Conservation (phyloP, 2,329 filamentous ascomycete genomes). For the Paecilomyces niveus region DNA sequence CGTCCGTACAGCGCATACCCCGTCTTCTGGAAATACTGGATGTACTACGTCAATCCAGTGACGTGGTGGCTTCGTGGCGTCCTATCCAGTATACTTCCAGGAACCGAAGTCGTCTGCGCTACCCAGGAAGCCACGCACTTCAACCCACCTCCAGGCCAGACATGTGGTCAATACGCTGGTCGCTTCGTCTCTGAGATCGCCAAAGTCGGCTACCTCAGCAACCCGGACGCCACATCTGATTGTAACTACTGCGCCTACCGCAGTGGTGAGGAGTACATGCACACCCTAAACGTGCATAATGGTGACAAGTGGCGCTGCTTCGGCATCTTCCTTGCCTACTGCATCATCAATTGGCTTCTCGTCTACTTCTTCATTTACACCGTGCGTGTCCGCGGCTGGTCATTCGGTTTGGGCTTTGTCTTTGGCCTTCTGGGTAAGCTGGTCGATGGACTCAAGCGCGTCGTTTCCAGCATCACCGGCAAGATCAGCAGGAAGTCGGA, state of each 20-base stretch:
- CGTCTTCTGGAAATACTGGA: conserved; percentile 67
- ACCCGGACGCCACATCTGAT: conserved; percentile 49
- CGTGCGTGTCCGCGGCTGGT: conserved; percentile 63
- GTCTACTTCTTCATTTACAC: conserved; percentile 75
- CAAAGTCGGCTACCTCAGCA: conserved; percentile 55
- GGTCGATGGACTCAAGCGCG: conserved; percentile 23
- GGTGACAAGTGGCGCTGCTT: conserved; percentile 65
- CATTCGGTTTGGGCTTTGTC: conserved; percentile 57
- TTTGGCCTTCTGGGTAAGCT: conserved; percentile 44
- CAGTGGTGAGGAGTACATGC: conserved; percentile 60
- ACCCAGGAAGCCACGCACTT: conserved; percentile 57
- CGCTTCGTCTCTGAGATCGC: conserved; percentile 47
- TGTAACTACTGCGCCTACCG: conserved; percentile 67
- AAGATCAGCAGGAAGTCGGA: conserved; percentile 11
- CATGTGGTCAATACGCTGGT: conserved; percentile 58
- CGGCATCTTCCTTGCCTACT: conserved; percentile 66
- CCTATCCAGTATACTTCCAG: conserved; percentile 55
- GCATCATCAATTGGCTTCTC: conserved; percentile 61
- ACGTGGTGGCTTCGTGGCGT: conserved; percentile 69
- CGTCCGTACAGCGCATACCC: conserved; percentile 59
- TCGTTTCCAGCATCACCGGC: conserved; percentile 9
- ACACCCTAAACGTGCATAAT: conserved; percentile 47
- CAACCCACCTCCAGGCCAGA: conserved; percentile 56
- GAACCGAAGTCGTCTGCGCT: conserved; percentile 46
- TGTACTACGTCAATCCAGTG: conserved; percentile 60